phyloP scores from a whole-genome alignment of 2,329 filamentous ascomycete species.

The Aspergillus piperis region DNA sequence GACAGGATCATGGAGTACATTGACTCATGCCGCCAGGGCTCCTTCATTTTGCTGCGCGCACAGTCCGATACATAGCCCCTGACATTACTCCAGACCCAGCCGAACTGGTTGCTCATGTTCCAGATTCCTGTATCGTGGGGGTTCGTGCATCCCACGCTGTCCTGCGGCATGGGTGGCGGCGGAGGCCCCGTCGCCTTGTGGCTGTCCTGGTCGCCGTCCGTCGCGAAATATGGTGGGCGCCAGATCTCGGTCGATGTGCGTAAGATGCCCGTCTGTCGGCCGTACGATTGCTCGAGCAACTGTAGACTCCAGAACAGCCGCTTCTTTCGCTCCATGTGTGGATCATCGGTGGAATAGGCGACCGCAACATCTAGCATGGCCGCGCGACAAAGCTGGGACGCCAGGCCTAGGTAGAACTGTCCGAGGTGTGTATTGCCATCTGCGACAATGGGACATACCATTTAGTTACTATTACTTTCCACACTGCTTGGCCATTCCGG shows the following conservation, averaged over 20 bases:
- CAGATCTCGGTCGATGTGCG: slow-evolving; percentile 47
- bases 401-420: slow-evolving; percentile 54
- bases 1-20: slow-evolving; percentile 54
- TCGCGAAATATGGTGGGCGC: slow-evolving; percentile 37
- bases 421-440: slow-evolving; percentile 54
- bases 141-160: slow-evolving; percentile 47
- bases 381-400: slow-evolving; percentile 54
- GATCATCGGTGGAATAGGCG: slow-evolving; percentile 40
- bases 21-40: slow-evolving; percentile 56
- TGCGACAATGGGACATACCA: slow-evolving; percentile 19
- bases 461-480: neutral
- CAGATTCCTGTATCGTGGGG: slow-evolving; percentile 52
- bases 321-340: slow-evolving; percentile 49
- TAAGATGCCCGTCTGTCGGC: slow-evolving; percentile 49
- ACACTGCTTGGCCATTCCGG: neutral
- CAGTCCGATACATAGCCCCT: slow-evolving; percentile 52
- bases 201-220: slow-evolving; percentile 15
- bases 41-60: slow-evolving; percentile 49
- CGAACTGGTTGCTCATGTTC: slow-evolving; percentile 53
- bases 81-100: slow-evolving; percentile 54
- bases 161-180: slow-evolving; percentile 47
- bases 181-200: slow-evolving; percentile 33
- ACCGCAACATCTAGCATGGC: slow-evolving; percentile 52
- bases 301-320: slow-evolving; percentile 56
- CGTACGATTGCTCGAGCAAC: slow-evolving; percentile 54